Conservation (phyloP, 768 basidiomycete genomes). For the Suillus ampliporus region DNA sequence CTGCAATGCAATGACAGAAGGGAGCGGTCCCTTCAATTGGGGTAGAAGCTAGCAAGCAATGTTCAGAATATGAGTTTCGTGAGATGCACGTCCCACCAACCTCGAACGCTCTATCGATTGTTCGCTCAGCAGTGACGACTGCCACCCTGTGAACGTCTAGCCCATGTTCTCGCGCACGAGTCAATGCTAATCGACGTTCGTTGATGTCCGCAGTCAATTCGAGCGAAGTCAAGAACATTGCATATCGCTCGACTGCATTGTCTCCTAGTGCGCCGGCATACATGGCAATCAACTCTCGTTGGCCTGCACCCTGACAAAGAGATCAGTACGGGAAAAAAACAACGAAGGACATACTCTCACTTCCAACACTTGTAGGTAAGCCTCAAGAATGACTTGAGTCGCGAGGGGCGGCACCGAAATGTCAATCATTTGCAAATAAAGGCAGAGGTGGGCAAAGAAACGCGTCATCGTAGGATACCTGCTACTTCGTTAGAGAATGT, state of each 20-base stretch:
- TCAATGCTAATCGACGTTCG: slow-evolving; percentile 73
- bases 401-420: slow-evolving; percentile 73
- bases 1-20: slow-evolving; percentile 63
- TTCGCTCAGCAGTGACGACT: slow-evolving; percentile 75
- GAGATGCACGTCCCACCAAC: slow-evolving; percentile 39
- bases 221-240: slow-evolving; percentile 85
- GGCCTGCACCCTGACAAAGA: slow-evolving; percentile 61
- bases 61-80: slow-evolving; percentile 15
- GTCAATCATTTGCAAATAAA: slow-evolving; percentile 86
- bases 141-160: slow-evolving; percentile 85
- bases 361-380: slow-evolving; percentile 89
- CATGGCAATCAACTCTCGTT: slow-evolving; percentile 88
- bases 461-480: slow-evolving; percentile 78
- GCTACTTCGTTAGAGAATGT: slow-evolving; percentile 17
- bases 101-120: slow-evolving; percentile 72
- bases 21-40: slow-evolving; percentile 58
- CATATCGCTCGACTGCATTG: slow-evolving; percentile 92
- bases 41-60: slow-evolving; percentile 52
- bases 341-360: slow-evolving; percentile 40
- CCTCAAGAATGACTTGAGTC: slow-evolving; percentile 82
- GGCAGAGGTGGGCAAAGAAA: slow-evolving; percentile 93
- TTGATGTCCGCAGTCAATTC: slow-evolving; percentile 64
- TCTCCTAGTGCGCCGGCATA: slow-evolving; percentile 92
- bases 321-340: neutral
- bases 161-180: slow-evolving; percentile 81